Percentiles rank a stretch among this genome's conserved stretches.
Evolutionary conservation across 768 basidiomycete genomes (phyloP).

Genomic region (Phlegmacium glaucopus): DNA sequence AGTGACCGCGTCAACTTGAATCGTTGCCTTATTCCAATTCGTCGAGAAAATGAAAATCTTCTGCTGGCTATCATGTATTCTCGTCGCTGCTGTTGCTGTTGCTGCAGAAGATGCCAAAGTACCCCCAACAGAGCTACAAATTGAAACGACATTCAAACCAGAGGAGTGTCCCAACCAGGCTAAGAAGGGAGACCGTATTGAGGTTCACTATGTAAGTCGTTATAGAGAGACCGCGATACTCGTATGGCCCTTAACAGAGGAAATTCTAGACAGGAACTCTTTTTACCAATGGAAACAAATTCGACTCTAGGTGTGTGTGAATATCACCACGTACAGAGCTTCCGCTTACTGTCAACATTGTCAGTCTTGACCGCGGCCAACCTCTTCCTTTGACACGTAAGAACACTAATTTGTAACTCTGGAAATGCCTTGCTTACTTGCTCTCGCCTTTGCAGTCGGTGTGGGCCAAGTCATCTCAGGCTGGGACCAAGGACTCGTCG

Average conservation of each 20-base stretch:
- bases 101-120: slow-evolving; percentile 30
- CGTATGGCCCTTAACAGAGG: too few species aligned
- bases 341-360: neutral
- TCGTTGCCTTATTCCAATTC: slow-evolving; percentile 3
- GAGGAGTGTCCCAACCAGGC: slow-evolving; percentile 54
- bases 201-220: slow-evolving; percentile 71
- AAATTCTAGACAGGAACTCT: slow-evolving; percentile 71
- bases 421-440: neutral
- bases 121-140: slow-evolving; percentile 51
- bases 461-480: slow-evolving; percentile 79
- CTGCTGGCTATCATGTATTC: slow-evolving; percentile 42
- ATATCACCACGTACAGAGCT: neutral
- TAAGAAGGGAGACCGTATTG: slow-evolving; percentile 56
- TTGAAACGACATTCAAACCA: slow-evolving; percentile 61
- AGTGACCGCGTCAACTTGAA: neutral
- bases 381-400: slow-evolving; percentile 80
- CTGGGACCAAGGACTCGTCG: slow-evolving; percentile 79
- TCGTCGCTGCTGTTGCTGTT: slow-evolving; percentile 44
- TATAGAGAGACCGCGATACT: too few species aligned
- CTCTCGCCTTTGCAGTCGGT: slow-evolving; percentile 50
- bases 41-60: slow-evolving; percentile 48
- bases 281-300: slow-evolving; percentile 72
- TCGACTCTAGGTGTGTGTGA: slow-evolving; percentile 75
- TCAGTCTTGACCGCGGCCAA: slow-evolving; percentile 64
- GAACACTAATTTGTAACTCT: slow-evolving; percentile 13